Base-by-base conservation (phyloP, 1,139 yeast genomes). In the Geotrichum restrictum region DNA sequence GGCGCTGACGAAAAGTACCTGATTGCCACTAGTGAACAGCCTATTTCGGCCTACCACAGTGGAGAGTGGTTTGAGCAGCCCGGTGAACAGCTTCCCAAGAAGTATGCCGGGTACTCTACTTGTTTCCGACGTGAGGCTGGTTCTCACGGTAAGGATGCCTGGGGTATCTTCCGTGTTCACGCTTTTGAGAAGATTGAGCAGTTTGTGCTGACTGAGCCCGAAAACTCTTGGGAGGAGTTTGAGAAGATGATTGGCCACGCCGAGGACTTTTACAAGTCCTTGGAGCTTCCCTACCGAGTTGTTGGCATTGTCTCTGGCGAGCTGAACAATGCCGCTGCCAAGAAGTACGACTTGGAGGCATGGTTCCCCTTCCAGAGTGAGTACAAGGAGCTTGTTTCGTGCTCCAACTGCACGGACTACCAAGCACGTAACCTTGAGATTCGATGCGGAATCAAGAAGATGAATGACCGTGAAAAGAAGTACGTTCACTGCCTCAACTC, bases 121-220 rank as follows among this genome's bases (percentile, higher is more conserved):
- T 93, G 98, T 82, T 93, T 93, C 83, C 86, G 99, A 74, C 88
- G 98, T 75, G 99, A 93, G 77, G 98, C 99, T 56, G 99, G 99
- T 62, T 85, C 96, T 59, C 98, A 93, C 68, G 99, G 99, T 72
- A 93, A 93, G 74, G 99, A 93, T 69, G 98, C 99, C 45, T 94
- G 99, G 98, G 98, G 99, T 74, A 91, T 94, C 63, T 93, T 93
- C 83, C 85, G 99, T 74, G 98, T 93, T 56, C 99, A 93, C 70
- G 95, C 95, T 54, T 93, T 93, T 68, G 98, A 94, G 75, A 93
- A 93, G 76, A 88, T 93, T 66, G 99, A 93, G 76, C 98, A 94
- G 74, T 64, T 93, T 69, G 86, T 87, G 61, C 73, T 93, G 64
- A 85, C 98, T 55, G 98, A 93, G 76, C 98, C 98, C 56, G 98